Conservation (phyloP, 345 rosid species). For the Euphorbia pulcherrima region DNA sequence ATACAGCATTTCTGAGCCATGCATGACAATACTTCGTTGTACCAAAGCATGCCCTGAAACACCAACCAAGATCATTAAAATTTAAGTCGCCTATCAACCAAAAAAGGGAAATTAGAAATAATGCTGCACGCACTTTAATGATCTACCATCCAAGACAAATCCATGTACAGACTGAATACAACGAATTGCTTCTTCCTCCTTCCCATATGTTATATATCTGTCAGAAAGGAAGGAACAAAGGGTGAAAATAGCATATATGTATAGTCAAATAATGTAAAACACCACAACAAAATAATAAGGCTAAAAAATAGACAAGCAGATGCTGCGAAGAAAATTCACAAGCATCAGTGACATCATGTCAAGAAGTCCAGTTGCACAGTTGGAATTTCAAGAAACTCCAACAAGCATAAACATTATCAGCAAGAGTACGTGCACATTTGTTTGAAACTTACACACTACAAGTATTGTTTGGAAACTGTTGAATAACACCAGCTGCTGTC, state of each 20-base stretch:
- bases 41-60: slow-evolving; percentile 87
- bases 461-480: slow-evolving; percentile 80
- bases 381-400: neutral
- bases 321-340: neutral
- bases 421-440: neutral
- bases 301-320: neutral
- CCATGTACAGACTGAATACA: slow-evolving; percentile 93
- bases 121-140: slow-evolving; percentile 47
- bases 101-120: neutral
- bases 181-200: slow-evolving; percentile 86
- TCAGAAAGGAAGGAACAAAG: neutral
- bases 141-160: slow-evolving; percentile 77
- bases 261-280: neutral
- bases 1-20: slow-evolving; percentile 89
- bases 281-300: neutral
- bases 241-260: neutral
- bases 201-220: slow-evolving; percentile 79
- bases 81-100: slow-evolving; percentile 11
- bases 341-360: neutral
- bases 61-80: slow-evolving; percentile 6
- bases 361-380: neutral
- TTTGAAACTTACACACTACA: slow-evolving; percentile 76
- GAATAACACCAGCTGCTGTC: slow-evolving; percentile 80
- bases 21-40: slow-evolving; percentile 97
- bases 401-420: neutral